Evolutionary conservation across 345 rosid genomes (phyloP), one percentile per base, ranked within the genome.

Genomic region (Salix purpurea): DNA sequence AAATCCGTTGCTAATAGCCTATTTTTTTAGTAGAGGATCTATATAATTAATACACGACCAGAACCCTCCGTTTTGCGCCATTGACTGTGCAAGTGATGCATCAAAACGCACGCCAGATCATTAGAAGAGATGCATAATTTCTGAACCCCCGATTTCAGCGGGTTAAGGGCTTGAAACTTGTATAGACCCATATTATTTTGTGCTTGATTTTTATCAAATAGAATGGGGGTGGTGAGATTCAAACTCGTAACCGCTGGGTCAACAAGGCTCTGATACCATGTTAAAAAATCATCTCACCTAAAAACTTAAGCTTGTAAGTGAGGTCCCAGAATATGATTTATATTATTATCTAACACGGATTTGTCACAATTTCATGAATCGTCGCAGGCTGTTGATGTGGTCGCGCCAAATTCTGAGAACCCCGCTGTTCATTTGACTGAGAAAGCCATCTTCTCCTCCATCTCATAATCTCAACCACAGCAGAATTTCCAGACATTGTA

Each of bases 401-500:
- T 75, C 44, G 84, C 2, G 76, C 30, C 8, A 34, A 72, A 67
- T 74, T 82, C 78, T 46, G 82, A 50, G 83, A 50, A n/a, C 56
- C 69, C 2, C 0, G 82, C 24, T 69, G 82, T 78, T 83, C 86
- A 39, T 67, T 74, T 74, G 74, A 69, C 74, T 19, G 81, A 42
- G 60, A 68, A 37, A 14, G 56, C 73, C 69, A 44, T 67, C 79
- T 72, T 76, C 83, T 80, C 82, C 86, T 82, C 85, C 85, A 81
- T 76, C 76, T 84, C 30, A 23, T 60, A 77, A 90, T 68, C 88
- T 88, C 89, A 1, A n/a, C 80, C 24, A 91, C 40, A 72, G 83
- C 12, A 32, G 92, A 88, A 70, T 87, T 84, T 69, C 81, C 88
- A 30, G 85, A 80, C 95, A 91, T 93, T 76, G 91, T 83, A 73